Percentiles rank a stretch among this genome's conserved stretches.
Conservation (phyloP, 148 eudicot genomes). For the Nepenthes mirabilis region DNA sequence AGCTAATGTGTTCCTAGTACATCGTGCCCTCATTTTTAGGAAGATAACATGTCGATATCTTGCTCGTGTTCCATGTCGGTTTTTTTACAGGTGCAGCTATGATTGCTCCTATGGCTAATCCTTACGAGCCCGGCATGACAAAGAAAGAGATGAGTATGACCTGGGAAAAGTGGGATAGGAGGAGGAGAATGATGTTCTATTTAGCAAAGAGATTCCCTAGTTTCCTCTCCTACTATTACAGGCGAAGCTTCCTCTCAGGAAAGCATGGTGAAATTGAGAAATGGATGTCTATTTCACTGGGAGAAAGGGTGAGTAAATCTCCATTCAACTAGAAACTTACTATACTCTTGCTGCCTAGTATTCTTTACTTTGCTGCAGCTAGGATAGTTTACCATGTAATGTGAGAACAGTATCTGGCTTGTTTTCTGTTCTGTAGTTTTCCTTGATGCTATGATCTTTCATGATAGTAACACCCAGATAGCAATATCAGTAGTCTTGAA, state of each 20-base stretch:
- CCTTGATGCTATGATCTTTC: no score
- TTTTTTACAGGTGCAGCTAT: conserved; percentile 56
- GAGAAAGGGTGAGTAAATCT: conserved; percentile 36
- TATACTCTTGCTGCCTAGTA: no score
- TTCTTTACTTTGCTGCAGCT: background rate
- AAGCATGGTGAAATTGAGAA: conserved; percentile 68
- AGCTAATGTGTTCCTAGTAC: no score
- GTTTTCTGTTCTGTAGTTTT: no score
- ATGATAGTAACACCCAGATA: no score
- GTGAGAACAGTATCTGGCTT: no score
- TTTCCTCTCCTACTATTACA: conserved; percentile 47
- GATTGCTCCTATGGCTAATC: conserved; percentile 82
- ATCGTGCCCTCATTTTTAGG: no score
- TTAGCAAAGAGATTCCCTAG: conserved; percentile 63
- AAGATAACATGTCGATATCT: no score
- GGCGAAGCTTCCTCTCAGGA: conserved; percentile 66
- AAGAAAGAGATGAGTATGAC: conserved; percentile 66
- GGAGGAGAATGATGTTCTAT: conserved; percentile 59
- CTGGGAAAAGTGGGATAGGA: conserved; percentile 72
- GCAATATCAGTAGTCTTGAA: no score
- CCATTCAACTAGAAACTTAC: background rate
- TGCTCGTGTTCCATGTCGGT: background rate
- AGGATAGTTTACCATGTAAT: no score
- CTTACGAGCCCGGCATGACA: conserved; percentile 77
- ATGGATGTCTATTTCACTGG: conserved; percentile 56